These are phyloP conservation scores for Harrya chromipes DNA, from an alignment of 768 basidiomycete species.

Conservation along the genomic window DNA sequence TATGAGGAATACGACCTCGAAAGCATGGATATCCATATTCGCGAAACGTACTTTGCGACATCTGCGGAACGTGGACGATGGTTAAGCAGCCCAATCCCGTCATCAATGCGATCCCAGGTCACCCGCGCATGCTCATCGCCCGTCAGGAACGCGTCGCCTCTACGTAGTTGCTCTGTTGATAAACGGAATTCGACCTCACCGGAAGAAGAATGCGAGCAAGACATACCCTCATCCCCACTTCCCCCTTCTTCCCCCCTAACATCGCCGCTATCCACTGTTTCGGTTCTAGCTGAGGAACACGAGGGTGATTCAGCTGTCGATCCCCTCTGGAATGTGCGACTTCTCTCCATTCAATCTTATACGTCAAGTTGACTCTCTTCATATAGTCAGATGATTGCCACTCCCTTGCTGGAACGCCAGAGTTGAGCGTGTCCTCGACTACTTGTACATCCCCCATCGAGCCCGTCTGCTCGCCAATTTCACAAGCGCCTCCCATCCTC, in stretches of 20 bases:
- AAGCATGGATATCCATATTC: slow-evolving; percentile 34
- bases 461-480: neutral
- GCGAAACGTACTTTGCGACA: slow-evolving; percentile 50
- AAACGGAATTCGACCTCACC: neutral
- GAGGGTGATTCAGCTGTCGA: slow-evolving; percentile 10
- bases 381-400: slow-evolving; percentile 12
- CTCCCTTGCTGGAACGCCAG: slow-evolving; percentile 7
- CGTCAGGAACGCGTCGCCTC: slow-evolving; percentile 12
- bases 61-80: slow-evolving; percentile 61
- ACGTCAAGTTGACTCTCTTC: slow-evolving; percentile 1
- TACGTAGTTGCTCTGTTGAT: neutral
- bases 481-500: neutral
- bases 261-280: slow-evolving; percentile 40
- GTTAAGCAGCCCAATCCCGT: slow-evolving; percentile 47
- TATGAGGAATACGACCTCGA: slow-evolving; percentile 31
- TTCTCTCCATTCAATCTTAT: slow-evolving; percentile 3
- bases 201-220: slow-evolving; percentile 15
- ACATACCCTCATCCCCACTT: slow-evolving; percentile 22
- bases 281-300: slow-evolving; percentile 31
- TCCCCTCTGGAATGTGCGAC: slow-evolving; percentile 29
- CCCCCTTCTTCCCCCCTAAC: slow-evolving; percentile 44
- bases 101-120: slow-evolving; percentile 14
- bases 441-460: slow-evolving; percentile 12
- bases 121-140: slow-evolving; percentile 24
- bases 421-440: slow-evolving; percentile 12